phyloP scores from a whole-genome alignment of 2,329 filamentous ascomycete species.

The Fusarium mundagurra region DNA sequence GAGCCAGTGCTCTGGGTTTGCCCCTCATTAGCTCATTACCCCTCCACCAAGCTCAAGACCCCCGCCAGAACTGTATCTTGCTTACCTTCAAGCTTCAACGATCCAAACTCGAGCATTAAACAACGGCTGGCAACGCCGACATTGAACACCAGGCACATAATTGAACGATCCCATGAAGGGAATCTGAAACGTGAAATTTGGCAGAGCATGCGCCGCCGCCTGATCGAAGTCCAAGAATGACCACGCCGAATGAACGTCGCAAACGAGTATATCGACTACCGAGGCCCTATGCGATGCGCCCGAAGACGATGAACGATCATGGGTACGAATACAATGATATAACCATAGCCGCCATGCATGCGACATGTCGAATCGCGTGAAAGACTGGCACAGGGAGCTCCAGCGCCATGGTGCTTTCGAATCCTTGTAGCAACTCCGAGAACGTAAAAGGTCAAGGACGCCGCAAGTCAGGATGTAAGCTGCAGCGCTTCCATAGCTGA shows the following conservation, averaged over 20 bases:
- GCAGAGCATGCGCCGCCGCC: not conserved
- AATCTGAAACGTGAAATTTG: not conserved
- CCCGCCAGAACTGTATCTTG: not conserved
- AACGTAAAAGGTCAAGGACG: not conserved
- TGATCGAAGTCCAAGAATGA: not conserved
- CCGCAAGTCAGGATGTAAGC: not conserved
- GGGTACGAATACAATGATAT: rapidly evolving
- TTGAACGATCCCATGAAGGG: not conserved
- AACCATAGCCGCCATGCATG: not conserved
- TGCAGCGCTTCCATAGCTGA: not conserved
- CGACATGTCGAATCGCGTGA: rapidly evolving
- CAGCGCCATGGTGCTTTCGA: no score
- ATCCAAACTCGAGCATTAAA: not conserved
- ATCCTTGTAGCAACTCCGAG: no score
- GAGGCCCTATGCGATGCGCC: not conserved
- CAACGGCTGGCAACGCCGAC: not conserved
- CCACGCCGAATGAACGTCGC: not conserved
- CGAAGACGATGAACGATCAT: not conserved
- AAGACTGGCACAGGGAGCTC: not conserved
- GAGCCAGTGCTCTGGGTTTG: not conserved
- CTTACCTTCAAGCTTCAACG: not conserved
- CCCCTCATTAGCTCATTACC: not conserved
- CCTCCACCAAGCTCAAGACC: not conserved
- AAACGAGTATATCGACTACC: not conserved
- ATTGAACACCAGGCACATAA: not conserved